Conservation (phyloP, 106 monocot species). For the Dendrobium catenatum region DNA sequence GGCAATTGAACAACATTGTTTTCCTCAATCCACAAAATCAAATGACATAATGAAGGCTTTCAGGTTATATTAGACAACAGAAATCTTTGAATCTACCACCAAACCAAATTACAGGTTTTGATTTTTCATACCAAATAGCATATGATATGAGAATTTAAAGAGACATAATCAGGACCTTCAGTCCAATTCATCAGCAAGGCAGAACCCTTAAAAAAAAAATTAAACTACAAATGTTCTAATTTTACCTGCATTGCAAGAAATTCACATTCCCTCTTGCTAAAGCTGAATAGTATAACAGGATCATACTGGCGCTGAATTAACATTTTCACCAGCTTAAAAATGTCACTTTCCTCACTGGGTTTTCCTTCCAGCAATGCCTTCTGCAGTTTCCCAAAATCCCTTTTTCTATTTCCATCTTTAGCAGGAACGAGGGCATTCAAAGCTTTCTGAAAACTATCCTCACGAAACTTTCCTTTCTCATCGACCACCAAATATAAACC, state of each 20-base stretch:
- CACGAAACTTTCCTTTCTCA: conserved; percentile 89
- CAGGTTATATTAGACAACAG: not conserved
- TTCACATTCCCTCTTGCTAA: conserved; percentile 98
- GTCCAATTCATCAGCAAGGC: not conserved
- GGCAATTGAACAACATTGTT: not conserved
- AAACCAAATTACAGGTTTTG: not conserved
- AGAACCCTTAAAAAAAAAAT: not conserved
- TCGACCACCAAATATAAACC: conserved; percentile 87
- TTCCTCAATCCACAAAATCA: not conserved
- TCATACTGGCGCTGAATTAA: conserved; percentile 90
- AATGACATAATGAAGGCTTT: not conserved
- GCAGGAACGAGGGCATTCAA: conserved; percentile 79
- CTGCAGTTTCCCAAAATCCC: conserved; percentile 58
- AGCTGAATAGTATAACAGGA: conserved; percentile 91
- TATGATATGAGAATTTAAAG: not conserved
- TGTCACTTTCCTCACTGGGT: conserved; percentile 75
- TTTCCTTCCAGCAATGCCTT: conserved; percentile 53
- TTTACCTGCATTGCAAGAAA: conserved; percentile 96
- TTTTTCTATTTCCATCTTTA: conserved; percentile 53
- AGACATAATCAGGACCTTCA: not conserved
- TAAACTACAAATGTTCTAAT: not conserved
- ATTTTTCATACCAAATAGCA: not conserved
- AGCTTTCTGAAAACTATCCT: conserved; percentile 91
- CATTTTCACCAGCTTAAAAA: conserved; percentile 99
- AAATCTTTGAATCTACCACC: not conserved